phyloP scores from a whole-genome alignment of 2,329 filamentous ascomycete species.

The Fusarium poae region DNA sequence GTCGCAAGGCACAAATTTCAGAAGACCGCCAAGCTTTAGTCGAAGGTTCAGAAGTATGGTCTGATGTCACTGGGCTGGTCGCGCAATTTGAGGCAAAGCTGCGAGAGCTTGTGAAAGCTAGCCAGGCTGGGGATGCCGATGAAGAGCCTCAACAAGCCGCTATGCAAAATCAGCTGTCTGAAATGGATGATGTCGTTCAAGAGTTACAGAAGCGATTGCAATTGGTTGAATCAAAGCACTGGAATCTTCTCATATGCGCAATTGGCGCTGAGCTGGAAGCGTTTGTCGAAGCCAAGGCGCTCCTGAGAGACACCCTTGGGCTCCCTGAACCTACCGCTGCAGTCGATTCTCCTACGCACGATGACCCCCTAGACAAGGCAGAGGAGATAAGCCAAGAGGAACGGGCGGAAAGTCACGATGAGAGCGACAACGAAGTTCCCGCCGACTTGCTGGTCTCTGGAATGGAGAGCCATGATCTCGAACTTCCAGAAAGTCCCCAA shows the following conservation, averaged over 20 bases:
- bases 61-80: slow-evolving; percentile 69
- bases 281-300: slow-evolving; percentile 69
- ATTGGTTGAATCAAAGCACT: slow-evolving; percentile 71
- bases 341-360: slow-evolving; percentile 5
- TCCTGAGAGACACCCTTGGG: slow-evolving; percentile 58
- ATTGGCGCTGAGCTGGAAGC: slow-evolving; percentile 81
- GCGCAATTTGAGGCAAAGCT: slow-evolving; percentile 75
- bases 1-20: slow-evolving; percentile 67
- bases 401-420: slow-evolving; percentile 42
- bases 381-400: slow-evolving; percentile 6
- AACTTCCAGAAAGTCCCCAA: slow-evolving; percentile 30
- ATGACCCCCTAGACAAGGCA: slow-evolving; percentile 1
- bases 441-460: slow-evolving; percentile 56
- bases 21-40: slow-evolving; percentile 74
- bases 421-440: slow-evolving; percentile 60
- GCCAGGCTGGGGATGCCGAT: slow-evolving; percentile 50
- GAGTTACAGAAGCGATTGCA: slow-evolving; percentile 67
- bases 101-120: slow-evolving; percentile 64
- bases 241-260: slow-evolving; percentile 81
- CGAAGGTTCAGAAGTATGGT: slow-evolving; percentile 76
- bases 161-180: slow-evolving; percentile 62
- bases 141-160: slow-evolving; percentile 54
- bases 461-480: slow-evolving; percentile 45
- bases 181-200: slow-evolving; percentile 68
- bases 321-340: slow-evolving; percentile 12